Evolutionary conservation across 2,329 filamentous ascomycete genomes (phyloP).

Genomic region (Fonsecaea pugnacius): DNA sequence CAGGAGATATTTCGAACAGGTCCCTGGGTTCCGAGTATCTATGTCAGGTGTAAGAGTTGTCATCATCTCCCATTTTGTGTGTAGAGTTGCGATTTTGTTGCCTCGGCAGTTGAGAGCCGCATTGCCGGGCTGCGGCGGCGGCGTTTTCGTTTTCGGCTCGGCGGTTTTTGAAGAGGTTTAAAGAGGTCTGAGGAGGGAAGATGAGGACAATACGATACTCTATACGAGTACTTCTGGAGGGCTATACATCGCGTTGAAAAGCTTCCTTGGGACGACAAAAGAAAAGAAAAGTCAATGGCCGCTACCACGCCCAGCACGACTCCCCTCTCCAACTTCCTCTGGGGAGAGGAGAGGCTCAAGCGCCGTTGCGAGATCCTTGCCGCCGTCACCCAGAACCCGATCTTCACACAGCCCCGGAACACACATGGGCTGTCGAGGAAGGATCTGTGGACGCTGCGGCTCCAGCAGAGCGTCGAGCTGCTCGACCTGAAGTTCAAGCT

Average conservation of each 20-base stretch:
- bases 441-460: slow-evolving; percentile 24
- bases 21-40: background rate
- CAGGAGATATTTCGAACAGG: background rate
- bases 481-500: slow-evolving; percentile 21
- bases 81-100: background rate
- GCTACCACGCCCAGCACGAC: slow-evolving; percentile 1
- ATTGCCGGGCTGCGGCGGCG: background rate
- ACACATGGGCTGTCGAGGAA: slow-evolving; percentile 20
- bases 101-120: background rate
- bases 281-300: background rate
- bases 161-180: background rate
- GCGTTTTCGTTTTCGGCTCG: background rate
- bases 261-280: background rate
- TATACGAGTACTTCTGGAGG: background rate
- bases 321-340: slow-evolving; percentile 12
- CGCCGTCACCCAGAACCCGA: slow-evolving; percentile 7
- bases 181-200: background rate
- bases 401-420: slow-evolving; percentile 6
- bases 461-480: slow-evolving; percentile 20
- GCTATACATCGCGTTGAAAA: background rate
- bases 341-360: slow-evolving; percentile 14
- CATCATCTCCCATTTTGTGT: no score
- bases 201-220: background rate
- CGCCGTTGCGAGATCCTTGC: slow-evolving; percentile 11
- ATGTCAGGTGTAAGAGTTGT: background rate